Evolutionary conservation across 805 yeast species (phyloP).

Genomic region (Dipodascopsis tothii): DNA sequence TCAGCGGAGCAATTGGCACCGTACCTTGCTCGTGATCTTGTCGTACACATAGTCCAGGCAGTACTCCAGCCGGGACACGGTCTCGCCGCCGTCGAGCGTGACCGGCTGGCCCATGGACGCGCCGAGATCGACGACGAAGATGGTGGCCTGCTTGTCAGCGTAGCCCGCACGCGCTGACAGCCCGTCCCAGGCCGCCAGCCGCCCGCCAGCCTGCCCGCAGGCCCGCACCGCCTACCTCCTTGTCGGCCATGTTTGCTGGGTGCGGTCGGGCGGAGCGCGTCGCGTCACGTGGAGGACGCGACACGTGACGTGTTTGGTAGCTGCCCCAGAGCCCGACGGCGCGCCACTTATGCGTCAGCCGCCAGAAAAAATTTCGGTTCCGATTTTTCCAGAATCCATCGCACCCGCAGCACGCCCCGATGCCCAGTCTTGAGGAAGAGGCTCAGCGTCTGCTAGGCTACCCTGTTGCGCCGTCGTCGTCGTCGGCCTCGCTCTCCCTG

Average conservation of each 20-base stretch:
- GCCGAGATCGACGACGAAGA: slow-evolving; percentile 46
- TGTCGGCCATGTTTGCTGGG: not conserved
- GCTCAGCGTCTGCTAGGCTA: not conserved
- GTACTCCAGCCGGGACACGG: slow-evolving; percentile 5
- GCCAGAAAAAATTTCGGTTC: too few relatives aligned
- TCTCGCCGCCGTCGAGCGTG: not conserved
- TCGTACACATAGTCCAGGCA: slow-evolving; percentile 37
- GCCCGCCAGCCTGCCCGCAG: too few relatives aligned
- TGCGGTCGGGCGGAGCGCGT: too few relatives aligned
- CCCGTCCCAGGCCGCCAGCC: too few relatives aligned
- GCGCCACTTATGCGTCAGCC: too few relatives aligned
- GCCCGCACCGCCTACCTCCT: too few relatives aligned
- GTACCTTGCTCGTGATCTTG: slow-evolving; percentile 31
- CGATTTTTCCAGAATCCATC: not conserved
- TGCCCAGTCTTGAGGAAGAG: not conserved
- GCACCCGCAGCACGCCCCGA: not conserved
- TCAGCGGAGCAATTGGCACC: not conserved
- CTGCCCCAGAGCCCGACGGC: too few relatives aligned
- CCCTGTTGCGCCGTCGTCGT: not conserved
- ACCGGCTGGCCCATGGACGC: slow-evolving; percentile 27
- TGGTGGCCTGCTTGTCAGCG: too few relatives aligned
- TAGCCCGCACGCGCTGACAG: too few relatives aligned
- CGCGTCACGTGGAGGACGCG: too few relatives aligned
- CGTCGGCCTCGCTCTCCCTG: not conserved
- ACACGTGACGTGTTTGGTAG: too few relatives aligned